phyloP scores from a whole-genome alignment of 2,329 filamentous ascomycete species.

The Monosporascus sp. region DNA sequence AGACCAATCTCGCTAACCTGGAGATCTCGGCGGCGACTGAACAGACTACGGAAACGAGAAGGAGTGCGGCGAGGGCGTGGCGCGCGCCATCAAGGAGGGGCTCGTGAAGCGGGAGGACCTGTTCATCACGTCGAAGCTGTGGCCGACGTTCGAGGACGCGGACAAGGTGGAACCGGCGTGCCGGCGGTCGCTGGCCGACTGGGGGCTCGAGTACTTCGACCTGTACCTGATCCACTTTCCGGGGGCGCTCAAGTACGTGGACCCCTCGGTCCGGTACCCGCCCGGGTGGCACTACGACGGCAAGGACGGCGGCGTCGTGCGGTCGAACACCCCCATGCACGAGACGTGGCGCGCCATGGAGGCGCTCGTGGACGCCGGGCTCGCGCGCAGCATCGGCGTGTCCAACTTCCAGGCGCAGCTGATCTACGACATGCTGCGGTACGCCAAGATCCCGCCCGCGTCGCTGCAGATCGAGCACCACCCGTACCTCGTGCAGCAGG shows the following conservation, averaged over 20 bases:
- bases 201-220: conserved; percentile 85
- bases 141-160: conserved; percentile 84
- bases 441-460: conserved; percentile 68
- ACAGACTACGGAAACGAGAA: conserved; percentile 79
- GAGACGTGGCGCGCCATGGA: conserved; percentile 84
- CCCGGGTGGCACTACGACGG: conserved; percentile 70
- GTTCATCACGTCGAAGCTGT: conserved; percentile 90
- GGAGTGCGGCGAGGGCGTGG: conserved; percentile 70
- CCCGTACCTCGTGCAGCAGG: conserved; percentile 75
- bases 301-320: conserved; percentile 52
- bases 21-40: not conserved
- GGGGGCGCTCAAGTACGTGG: conserved; percentile 77
- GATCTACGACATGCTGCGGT: conserved; percentile 73
- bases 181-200: conserved; percentile 73
- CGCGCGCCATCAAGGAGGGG: conserved; percentile 74
- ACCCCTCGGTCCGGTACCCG: conserved; percentile 72
- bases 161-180: conserved; percentile 71
- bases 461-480: conserved; percentile 87
- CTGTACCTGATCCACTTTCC: conserved; percentile 89
- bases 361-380: conserved; percentile 59
- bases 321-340: conserved; percentile 66
- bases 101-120: conserved; percentile 80
- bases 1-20: not conserved
- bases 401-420: conserved; percentile 78
- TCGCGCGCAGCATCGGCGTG: conserved; percentile 71